A percentile compares a stretch with the other conserved stretches of the same genome.
These are phyloP conservation scores for Pythium volutum DNA, from an alignment of 352 stramenopile genomes.

Conservation along the genomic window DNA sequence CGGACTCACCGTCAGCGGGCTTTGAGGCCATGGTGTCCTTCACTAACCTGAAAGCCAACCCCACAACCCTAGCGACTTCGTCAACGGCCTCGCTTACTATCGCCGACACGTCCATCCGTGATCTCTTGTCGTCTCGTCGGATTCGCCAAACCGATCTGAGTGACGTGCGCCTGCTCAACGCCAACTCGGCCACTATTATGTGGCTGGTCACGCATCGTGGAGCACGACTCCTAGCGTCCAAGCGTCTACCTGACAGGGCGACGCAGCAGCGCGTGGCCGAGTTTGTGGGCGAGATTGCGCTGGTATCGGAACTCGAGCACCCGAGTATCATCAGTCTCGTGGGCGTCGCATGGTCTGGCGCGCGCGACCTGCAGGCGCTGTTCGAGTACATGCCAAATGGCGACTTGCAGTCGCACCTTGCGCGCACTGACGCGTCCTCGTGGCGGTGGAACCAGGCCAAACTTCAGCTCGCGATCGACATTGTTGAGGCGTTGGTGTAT, in stretches of 20 bases:
- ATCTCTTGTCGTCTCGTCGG: neutral
- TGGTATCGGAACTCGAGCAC: too few relatives aligned
- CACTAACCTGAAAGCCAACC: too few relatives aligned
- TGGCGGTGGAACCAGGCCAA: neutral
- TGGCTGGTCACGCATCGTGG: neutral
- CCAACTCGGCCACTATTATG: neutral
- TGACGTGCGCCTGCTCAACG: neutral
- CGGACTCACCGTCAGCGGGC: neutral
- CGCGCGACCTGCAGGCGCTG: too few relatives aligned
- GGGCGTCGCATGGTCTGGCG: too few relatives aligned
- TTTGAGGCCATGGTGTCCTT: neutral
- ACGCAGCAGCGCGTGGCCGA: neutral
- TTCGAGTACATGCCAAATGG: slow-evolving; percentile 1
- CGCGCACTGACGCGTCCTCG: neutral
- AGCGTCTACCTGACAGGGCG: neutral
- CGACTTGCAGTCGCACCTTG: neutral
- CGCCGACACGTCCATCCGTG: neutral
- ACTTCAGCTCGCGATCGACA: slow-evolving; percentile 9
- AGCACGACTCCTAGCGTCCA: neutral
- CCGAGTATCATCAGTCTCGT: too few relatives aligned
- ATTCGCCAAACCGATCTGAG: neutral
- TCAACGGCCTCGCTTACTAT: neutral
- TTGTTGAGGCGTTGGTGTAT: slow-evolving; percentile 6
- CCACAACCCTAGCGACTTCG: neutral
- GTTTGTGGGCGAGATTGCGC: neutral